Evolutionary conservation across 768 basidiomycete species (phyloP).

Genomic region (Lactifluus hygrophoroides): DNA sequence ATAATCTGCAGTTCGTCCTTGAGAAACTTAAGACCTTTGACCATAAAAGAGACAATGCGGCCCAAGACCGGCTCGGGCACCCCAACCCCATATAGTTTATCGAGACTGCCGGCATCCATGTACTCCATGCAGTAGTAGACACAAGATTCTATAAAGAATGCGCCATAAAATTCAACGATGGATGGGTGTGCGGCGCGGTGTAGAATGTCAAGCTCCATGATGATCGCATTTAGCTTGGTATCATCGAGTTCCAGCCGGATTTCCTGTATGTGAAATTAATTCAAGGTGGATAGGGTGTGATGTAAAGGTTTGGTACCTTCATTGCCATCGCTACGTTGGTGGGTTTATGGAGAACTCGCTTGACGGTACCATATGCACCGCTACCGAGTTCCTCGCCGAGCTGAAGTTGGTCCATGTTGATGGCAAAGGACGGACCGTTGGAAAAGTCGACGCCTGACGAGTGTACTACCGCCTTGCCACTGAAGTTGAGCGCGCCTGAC

Average conservation of each 20-base stretch:
- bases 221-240: slow-evolving; percentile 87
- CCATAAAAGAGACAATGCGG: slow-evolving; percentile 73
- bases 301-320: slow-evolving; percentile 54
- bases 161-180: slow-evolving; percentile 98
- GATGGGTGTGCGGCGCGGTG: slow-evolving; percentile 86
- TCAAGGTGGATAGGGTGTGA: neutral
- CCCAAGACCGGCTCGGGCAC: slow-evolving; percentile 74
- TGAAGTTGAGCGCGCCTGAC: slow-evolving; percentile 90
- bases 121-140: slow-evolving; percentile 99
- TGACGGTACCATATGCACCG: slow-evolving; percentile 97
- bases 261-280: slow-evolving; percentile 49
- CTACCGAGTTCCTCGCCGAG: slow-evolving; percentile 90
- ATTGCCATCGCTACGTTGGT: slow-evolving; percentile 97
- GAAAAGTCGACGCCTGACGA: slow-evolving; percentile 85
- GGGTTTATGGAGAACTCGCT: slow-evolving; percentile 88
- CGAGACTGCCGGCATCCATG: slow-evolving; percentile 98
- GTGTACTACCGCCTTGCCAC: slow-evolving; percentile 87
- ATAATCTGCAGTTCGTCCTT: slow-evolving; percentile 92
- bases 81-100: slow-evolving; percentile 52
- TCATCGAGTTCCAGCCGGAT: slow-evolving; percentile 94
- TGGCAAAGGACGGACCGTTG: slow-evolving; percentile 81
- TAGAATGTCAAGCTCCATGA: slow-evolving; percentile 97
- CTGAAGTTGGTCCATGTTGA: slow-evolving; percentile 91
- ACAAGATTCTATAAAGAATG: slow-evolving; percentile 99
- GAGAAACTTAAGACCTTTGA: slow-evolving; percentile 85